Conservation (phyloP, 257 asterid species). For the Thymus quinquecostatus region DNA sequence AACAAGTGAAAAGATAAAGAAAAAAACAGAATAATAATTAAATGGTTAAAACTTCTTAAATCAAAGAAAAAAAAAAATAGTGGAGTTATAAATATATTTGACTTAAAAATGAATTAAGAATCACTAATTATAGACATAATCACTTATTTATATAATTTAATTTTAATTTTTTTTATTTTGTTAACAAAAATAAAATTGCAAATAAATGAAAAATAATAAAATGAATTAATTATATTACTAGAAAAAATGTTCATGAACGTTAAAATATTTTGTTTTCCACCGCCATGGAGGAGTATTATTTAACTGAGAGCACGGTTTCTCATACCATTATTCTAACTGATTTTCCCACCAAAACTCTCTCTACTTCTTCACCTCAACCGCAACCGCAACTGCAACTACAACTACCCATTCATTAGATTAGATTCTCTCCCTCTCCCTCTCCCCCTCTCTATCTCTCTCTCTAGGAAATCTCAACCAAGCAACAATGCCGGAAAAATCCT, state of each 20-base stretch:
- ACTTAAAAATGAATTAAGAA: no score
- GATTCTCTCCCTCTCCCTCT: background rate
- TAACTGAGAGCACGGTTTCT: background rate
- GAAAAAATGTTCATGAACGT: no score
- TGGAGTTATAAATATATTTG: no score
- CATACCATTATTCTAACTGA: slow-evolving; percentile 43
- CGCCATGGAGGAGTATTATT: background rate
- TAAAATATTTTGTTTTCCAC: no score
- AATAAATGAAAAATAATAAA: no score
- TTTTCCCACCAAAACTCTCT: slow-evolving; percentile 68
- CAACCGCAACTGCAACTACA: background rate
- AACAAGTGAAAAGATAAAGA: background rate
- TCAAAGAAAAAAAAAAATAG: no score
- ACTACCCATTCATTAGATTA: background rate
- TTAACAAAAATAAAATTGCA: no score
- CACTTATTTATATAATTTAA: no score
- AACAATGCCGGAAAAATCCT: background rate
- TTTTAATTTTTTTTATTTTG: no score
- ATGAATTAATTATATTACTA: no score
- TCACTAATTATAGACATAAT: no score
- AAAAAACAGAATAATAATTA: background rate
- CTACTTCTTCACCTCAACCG: slow-evolving; percentile 22
- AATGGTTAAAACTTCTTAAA: no score
- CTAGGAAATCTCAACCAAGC: background rate
- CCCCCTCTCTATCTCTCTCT: slow-evolving; percentile 6